Conservation (phyloP, 2,329 filamentous ascomycete species). For the Sporothrix mexicana region DNA sequence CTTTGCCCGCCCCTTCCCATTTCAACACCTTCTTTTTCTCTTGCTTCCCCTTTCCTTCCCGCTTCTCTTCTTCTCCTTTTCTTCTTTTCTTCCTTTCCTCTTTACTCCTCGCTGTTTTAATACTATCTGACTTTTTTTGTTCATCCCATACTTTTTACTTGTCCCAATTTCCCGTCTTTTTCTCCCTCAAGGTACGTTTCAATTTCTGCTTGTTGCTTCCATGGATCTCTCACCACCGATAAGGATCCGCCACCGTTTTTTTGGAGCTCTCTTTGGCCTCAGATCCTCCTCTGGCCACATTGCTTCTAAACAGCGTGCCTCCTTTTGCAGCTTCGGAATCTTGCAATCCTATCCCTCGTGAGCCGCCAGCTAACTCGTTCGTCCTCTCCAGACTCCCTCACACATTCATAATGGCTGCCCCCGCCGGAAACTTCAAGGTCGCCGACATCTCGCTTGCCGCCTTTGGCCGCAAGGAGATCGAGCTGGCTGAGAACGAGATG, state of each 20-base stretch:
- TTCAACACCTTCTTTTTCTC: conserved; percentile 37
- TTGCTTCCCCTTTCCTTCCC: conserved; percentile 29
- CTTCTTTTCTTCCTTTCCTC: conserved; percentile 38
- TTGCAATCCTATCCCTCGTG: background rate
- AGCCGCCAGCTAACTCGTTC: background rate
- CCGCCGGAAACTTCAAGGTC: conserved; percentile 96
- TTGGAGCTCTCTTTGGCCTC: conserved; percentile 11
- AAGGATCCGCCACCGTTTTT: conserved; percentile 1
- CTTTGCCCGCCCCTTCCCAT: conserved; percentile 31
- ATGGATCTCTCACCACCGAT: background rate
- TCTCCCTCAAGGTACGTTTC: conserved; percentile 31
- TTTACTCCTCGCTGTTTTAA: background rate
- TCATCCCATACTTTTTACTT: background rate
- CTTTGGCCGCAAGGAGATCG: conserved; percentile 98
- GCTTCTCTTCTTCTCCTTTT: conserved; percentile 42
- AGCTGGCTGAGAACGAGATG: conserved; percentile 96
- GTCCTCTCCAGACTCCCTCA: conserved; percentile 6
- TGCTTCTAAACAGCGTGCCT: background rate
- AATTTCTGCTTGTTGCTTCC: background rate
- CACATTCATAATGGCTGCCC: conserved; percentile 67
- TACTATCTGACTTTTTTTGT: conserved; percentile 37
- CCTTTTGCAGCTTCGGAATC: too few relatives aligned
- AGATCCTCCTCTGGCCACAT: conserved; percentile 8
- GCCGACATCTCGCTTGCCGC: conserved; percentile 96
- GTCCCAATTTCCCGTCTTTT: conserved; percentile 37